Evolutionary conservation across 163 green algal genomes (phyloP).

Genomic region (Scenedesmus sp.): DNA sequence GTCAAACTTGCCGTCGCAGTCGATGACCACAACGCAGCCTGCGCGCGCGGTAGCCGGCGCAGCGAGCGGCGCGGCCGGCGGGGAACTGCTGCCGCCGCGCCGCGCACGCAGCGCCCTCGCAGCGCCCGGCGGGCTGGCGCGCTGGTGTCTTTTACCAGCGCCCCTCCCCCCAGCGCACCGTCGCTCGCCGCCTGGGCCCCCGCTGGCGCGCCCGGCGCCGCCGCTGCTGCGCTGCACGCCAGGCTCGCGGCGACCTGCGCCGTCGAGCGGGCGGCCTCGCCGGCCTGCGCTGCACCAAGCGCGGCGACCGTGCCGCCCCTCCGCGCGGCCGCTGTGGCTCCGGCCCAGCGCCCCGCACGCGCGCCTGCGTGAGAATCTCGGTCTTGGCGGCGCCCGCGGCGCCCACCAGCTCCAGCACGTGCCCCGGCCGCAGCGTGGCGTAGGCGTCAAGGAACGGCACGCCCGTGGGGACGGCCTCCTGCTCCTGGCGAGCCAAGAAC

Average conservation of each 20-base stretch:
- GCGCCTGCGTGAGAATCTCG: constrained; percentile 34
- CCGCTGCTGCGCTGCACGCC: constrained; percentile 5
- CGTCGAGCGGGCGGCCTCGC: no score
- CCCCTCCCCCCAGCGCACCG: no score
- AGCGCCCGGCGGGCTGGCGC: no score
- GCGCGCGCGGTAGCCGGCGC: neutral
- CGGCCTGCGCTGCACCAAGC: no score
- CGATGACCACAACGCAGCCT: constrained; percentile 49
- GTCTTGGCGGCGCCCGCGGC: constrained; percentile 28
- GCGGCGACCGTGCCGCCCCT: no score
- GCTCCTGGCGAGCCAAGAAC: constrained; percentile 14
- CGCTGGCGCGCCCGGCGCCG: neutral
- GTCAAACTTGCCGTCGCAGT: constrained; percentile 63
- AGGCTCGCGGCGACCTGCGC: constrained; percentile 18
- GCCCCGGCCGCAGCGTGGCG: constrained; percentile 28
- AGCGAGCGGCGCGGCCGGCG: no score
- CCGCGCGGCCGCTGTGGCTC: no score
- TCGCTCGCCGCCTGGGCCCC: no score
- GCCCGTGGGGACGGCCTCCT: constrained; percentile 31
- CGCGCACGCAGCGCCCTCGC: no score
- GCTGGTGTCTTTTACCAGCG: no score
- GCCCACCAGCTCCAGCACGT: constrained; percentile 34
- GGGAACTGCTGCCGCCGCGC: no score
- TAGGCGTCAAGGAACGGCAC: constrained; percentile 26
- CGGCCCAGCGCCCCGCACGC: no score